phyloP scores from a whole-genome alignment of 352 stramenopile species.

The Phytopythium montanum region DNA sequence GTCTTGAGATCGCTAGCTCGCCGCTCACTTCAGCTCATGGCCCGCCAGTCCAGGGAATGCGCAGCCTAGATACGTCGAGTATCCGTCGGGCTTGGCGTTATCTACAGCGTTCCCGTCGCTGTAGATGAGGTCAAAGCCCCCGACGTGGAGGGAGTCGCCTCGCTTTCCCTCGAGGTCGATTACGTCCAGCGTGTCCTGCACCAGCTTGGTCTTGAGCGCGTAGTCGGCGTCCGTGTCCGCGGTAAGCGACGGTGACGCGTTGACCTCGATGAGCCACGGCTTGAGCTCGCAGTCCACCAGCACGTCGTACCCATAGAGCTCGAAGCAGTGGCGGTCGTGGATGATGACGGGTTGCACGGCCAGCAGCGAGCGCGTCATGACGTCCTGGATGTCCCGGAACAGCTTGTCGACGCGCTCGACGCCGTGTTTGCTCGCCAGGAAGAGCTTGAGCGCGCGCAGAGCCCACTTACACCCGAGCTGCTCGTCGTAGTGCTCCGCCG shows the following conservation, averaged over 20 bases:
- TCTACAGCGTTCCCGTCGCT: conserved; percentile 38
- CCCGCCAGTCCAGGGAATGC: conserved; percentile 18
- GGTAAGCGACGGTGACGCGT: conserved; percentile 88
- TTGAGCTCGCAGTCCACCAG: conserved; percentile 91
- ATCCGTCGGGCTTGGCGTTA: conserved; percentile 39
- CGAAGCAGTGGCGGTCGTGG: conserved; percentile 95
- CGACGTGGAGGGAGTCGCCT: conserved; percentile 41
- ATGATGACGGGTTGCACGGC: conserved; percentile 94
- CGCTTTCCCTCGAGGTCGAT: conserved; percentile 89
- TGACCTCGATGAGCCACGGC: conserved; percentile 93
- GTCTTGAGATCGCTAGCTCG: not conserved
- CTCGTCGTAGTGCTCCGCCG: conserved; percentile 92
- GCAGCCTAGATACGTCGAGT: conserved; percentile 59
- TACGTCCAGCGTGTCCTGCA: conserved; percentile 94
- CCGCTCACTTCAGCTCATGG: not conserved
- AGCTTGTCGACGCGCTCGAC: conserved; percentile 75
- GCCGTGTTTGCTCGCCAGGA: conserved; percentile 88
- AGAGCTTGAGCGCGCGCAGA: conserved; percentile 88
- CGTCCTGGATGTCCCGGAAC: conserved; percentile 89
- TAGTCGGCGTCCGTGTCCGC: conserved; percentile 92
- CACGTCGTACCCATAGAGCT: conserved; percentile 93
- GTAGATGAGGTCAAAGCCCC: conserved; percentile 78
- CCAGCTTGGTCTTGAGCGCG: conserved; percentile 91
- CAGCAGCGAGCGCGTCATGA: conserved; percentile 83
- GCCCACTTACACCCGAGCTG: conserved; percentile 91